These are phyloP conservation scores for Zygoascus flipseniorum DNA, from an alignment of 805 yeast genomes.

Conservation along the genomic window DNA sequence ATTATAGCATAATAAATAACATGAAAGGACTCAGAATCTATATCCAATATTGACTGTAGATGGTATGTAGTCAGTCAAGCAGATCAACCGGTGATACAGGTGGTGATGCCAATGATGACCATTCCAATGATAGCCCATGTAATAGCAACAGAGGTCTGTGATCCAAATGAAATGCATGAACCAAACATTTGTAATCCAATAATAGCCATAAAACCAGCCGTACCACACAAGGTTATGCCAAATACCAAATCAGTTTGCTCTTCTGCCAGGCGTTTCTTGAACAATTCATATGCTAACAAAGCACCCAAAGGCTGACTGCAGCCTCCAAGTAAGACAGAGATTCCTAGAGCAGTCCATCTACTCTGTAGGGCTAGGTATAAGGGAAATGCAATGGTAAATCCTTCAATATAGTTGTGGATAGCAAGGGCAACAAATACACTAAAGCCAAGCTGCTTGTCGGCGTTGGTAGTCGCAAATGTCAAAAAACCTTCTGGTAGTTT, in stretches of 20 bases:
- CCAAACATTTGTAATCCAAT: slow-evolving; percentile 82
- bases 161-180: slow-evolving; percentile 73
- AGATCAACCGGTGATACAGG: slow-evolving; percentile 21
- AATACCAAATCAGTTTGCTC: slow-evolving; percentile 35
- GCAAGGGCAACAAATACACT: slow-evolving; percentile 77
- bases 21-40: not conserved
- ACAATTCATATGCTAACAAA: slow-evolving; percentile 49
- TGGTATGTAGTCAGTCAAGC: too few relatives aligned
- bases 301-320: slow-evolving; percentile 90
- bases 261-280: slow-evolving; percentile 30
- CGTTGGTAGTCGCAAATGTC: slow-evolving; percentile 66
- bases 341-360: slow-evolving; percentile 51
- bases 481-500: slow-evolving; percentile 94
- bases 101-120: slow-evolving; percentile 42
- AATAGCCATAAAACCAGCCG: slow-evolving; percentile 79
- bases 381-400: slow-evolving; percentile 89
- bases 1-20: not conserved
- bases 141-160: slow-evolving; percentile 50
- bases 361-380: slow-evolving; percentile 66
- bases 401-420: slow-evolving; percentile 88
- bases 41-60: too few relatives aligned
- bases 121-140: slow-evolving; percentile 57
- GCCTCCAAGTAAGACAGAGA: slow-evolving; percentile 69
- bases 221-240: slow-evolving; percentile 59
- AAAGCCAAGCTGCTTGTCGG: slow-evolving; percentile 62